Conservation (phyloP, 345 rosid species). For the Hirschfeldia incana region DNA sequence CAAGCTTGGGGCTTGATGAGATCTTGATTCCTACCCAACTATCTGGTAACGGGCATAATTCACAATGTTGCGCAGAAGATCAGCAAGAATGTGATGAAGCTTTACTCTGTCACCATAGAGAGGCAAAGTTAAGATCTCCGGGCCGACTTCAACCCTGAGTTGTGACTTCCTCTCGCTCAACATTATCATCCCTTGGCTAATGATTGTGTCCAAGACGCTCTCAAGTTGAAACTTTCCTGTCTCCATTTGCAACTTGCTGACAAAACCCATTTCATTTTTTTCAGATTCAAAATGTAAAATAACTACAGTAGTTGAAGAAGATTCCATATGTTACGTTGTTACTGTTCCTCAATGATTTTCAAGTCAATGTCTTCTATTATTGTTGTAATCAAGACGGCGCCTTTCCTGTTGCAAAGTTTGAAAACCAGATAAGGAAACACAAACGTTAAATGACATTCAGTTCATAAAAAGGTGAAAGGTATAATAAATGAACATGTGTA, state of each 20-base stretch:
- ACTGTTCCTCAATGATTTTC: too few relatives aligned
- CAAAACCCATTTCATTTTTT: too few relatives aligned
- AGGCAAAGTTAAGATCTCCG: constrained; percentile 52
- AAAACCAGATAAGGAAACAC: too few relatives aligned
- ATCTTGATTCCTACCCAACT: constrained; percentile 72
- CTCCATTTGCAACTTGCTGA: constrained; percentile 42
- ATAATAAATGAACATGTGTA: too few relatives aligned
- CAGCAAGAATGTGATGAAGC: constrained; percentile 75
- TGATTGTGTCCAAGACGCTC: constrained; percentile 58
- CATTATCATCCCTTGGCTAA: constrained; percentile 75
- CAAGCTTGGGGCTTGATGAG: constrained; percentile 44
- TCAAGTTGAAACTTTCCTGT: constrained; percentile 4
- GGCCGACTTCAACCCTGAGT: constrained; percentile 56
- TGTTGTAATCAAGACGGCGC: too few relatives aligned
- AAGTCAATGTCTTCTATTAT: too few relatives aligned
- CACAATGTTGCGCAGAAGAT: constrained; percentile 66
- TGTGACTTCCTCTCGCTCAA: constrained; percentile 54
- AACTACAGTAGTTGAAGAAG: too few relatives aligned
- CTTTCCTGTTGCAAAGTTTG: too few relatives aligned
- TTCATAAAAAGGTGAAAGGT: too few relatives aligned
- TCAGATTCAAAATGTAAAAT: too few relatives aligned
- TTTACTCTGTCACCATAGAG: constrained; percentile 65
- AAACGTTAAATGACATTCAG: too few relatives aligned
- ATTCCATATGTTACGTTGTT: too few relatives aligned
- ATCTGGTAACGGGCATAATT: constrained; percentile 51